phyloP scores from a whole-genome alignment of 345 rosid genomes.

The Acer negundo region DNA sequence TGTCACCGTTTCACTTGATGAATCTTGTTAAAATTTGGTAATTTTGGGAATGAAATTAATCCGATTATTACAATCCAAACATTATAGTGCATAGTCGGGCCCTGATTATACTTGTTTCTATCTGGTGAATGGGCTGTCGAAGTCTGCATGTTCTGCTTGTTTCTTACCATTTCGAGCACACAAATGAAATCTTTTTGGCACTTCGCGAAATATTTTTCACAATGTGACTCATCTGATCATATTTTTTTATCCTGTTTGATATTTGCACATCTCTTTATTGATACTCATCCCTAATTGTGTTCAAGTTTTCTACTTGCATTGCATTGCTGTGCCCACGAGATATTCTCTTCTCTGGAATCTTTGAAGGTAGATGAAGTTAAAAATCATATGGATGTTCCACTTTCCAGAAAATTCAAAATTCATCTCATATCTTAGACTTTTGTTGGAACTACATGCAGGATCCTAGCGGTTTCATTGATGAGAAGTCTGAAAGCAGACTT shows the following conservation, averaged over 20 bases:
- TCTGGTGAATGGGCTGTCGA: neutral
- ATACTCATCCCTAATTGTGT: neutral
- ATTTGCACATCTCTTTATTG: neutral
- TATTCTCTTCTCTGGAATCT: neutral
- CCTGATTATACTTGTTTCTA: neutral
- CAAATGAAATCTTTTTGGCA: neutral
- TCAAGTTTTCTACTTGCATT: neutral
- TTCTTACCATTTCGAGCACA: neutral
- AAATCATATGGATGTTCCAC: neutral
- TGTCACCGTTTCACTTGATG: neutral
- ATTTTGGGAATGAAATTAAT: neutral
- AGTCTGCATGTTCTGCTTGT: neutral
- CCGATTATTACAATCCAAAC: neutral
- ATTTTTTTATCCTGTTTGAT: neutral
- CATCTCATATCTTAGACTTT: slow-evolving; percentile 6
- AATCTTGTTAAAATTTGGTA: neutral
- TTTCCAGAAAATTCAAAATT: neutral
- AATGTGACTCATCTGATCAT: neutral
- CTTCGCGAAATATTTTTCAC: neutral
- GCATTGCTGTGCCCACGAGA: neutral
- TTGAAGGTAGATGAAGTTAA: neutral
- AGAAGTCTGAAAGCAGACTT: slow-evolving; percentile 69
- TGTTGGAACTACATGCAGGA: slow-evolving; percentile 50
- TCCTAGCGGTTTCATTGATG: slow-evolving; percentile 47
- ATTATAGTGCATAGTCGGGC: neutral